A percentile compares a stretch with the other conserved stretches of the same genome.
phyloP scores from a whole-genome alignment of 73 alveolate genomes.

The Paramecium tetraurelia region DNA sequence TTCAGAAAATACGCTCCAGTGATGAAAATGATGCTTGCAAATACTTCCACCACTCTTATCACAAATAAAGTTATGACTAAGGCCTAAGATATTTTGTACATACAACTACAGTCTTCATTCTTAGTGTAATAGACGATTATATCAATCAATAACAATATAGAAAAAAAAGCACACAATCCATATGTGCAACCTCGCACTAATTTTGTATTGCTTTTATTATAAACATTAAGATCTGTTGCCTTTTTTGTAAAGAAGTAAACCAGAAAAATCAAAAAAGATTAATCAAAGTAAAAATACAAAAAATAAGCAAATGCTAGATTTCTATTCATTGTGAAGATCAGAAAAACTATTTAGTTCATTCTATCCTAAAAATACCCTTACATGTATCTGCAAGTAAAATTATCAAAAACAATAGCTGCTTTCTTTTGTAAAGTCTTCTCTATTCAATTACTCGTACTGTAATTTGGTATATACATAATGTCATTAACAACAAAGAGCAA shows the following conservation, averaged over 20 bases:
- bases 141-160: background rate
- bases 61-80: background rate
- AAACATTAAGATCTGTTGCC: background rate
- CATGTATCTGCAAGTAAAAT: background rate
- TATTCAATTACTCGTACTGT: background rate
- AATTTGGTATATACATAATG: background rate
- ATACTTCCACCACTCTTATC: background rate
- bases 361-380: background rate
- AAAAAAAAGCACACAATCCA: slow-evolving; percentile 9
- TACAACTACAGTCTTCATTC: background rate
- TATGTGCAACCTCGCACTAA: background rate
- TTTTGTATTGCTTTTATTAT: background rate
- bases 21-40: background rate
- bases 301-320: background rate
- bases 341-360: background rate
- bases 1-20: background rate
- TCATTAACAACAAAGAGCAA: background rate
- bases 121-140: background rate
- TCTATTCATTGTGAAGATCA: background rate
- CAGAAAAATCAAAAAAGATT: background rate
- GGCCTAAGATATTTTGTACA: background rate
- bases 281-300: background rate
- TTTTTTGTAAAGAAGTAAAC: background rate
- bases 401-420: background rate
- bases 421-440: background rate